Base-by-base conservation (phyloP, 768 basidiomycete genomes). In the Calocybe indica region DNA sequence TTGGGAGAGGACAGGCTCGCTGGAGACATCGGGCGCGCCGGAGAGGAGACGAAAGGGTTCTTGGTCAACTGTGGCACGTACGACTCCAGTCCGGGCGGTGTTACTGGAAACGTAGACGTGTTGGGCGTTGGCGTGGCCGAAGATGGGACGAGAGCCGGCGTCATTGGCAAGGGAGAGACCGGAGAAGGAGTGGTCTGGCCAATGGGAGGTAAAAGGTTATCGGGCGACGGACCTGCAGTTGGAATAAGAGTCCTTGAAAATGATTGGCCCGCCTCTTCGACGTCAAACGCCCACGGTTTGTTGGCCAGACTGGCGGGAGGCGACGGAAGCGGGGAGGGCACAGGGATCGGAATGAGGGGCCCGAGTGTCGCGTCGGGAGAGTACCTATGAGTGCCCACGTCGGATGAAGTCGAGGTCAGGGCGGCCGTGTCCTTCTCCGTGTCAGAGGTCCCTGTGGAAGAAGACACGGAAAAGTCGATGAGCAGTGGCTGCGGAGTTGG, bases 271-370 rank as follows among this genome's bases (percentile, higher is more conserved):
- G 43, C 51, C n/a, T 38, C 50, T 12, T 55, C 49, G 4, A 47
- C 34, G 9, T 56, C 57, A 36, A 53, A 56, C 5, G 43, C 40
- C 57, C 53, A 56, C 9, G 40, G 11, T 7, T 51, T 47, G 35
- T 52, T 31, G 1, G 38, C 41, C 10, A 48, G 11, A 8, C 11
- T 41, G 9, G 45, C n/a, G 3, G 14, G 52, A 36, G 37, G 47
- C 3, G 9, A 22, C 5, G 52, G 49, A 29, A 45, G 54, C 30
- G 51, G 14, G 9, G 33, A 29, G 5, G 58, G 58, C 28, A 59
- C 55, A 14, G 58, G 55, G 13, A 59, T 36, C 12, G 58, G 56
- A 36, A 59, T 57, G 36, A 59, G 56, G 4, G 56, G 58, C 5
- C 47, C 34, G 47, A 45, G 29, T 30, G 46, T 32, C 33, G 41